A percentile compares a stretch with the other conserved stretches of the same genome.
phyloP scores from a whole-genome alignment of 2,329 filamentous ascomycete genomes.

The Biscogniauxia mediterranea region DNA sequence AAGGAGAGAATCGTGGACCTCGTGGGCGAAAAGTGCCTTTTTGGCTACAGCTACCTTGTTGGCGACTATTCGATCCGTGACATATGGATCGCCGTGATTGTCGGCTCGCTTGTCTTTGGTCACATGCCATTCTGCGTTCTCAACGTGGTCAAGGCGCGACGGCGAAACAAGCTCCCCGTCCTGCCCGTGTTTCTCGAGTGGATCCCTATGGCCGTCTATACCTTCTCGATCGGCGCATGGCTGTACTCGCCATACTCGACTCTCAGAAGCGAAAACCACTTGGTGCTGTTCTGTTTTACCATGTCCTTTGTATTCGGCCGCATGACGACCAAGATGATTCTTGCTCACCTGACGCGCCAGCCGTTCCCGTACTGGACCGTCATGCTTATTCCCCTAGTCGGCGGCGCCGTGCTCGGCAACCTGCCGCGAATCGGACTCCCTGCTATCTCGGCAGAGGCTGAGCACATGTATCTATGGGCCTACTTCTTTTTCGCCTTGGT shows the following conservation, averaged over 20 bases:
- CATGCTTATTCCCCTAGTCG: conserved; percentile 81
- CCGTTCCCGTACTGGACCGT: conserved; percentile 97
- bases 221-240: conserved; percentile 74
- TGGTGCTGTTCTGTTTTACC: conserved; percentile 88
- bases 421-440: conserved; percentile 73
- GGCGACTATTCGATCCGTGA: conserved; percentile 77
- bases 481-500: conserved; percentile 81
- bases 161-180: conserved; percentile 68
- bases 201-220: conserved; percentile 86
- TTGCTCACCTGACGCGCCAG: conserved; percentile 89
- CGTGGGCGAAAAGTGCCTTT: conserved; percentile 57
- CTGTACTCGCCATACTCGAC: conserved; percentile 85
- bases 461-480: conserved; percentile 77
- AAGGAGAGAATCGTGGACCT: conserved; percentile 69
- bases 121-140: conserved; percentile 88
- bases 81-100: conserved; percentile 76
- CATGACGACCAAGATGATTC: conserved; percentile 98
- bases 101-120: conserved; percentile 62
- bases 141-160: conserved; percentile 79
- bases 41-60: conserved; percentile 56
- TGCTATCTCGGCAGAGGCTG: conserved; percentile 61
- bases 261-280: conserved; percentile 77
- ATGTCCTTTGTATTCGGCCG: conserved; percentile 97
- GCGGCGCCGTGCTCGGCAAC: conserved; percentile 80
- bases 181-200: conserved; percentile 87